Percentiles rank a stretch among this genome's conserved stretches.
Conservation (phyloP, 2,329 filamentous ascomycete genomes). For the Coleophoma eucalyptorum region DNA sequence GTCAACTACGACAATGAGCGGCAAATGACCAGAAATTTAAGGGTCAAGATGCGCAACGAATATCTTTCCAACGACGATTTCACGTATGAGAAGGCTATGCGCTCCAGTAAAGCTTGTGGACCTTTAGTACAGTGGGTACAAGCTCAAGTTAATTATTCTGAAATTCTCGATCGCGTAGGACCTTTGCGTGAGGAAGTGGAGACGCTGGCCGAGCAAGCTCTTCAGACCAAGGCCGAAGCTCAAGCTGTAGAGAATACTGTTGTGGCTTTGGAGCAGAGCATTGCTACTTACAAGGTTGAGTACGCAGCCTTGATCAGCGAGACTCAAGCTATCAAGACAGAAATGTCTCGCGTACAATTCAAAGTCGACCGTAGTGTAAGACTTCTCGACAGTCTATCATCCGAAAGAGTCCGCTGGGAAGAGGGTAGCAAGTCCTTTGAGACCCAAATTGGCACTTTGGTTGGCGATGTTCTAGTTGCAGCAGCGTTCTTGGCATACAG, state of each 20-base stretch:
- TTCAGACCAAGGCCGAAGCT: slow-evolving; percentile 91
- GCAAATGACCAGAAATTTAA: slow-evolving; percentile 82
- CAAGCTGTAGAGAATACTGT: slow-evolving; percentile 90
- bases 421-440: slow-evolving; percentile 97
- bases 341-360: slow-evolving; percentile 95
- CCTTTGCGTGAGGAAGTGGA: slow-evolving; percentile 88
- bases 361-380: slow-evolving; percentile 97
- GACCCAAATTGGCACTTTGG: slow-evolving; percentile 92
- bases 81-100: slow-evolving; percentile 93
- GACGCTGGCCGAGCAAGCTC: slow-evolving; percentile 79
- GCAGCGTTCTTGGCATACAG: slow-evolving; percentile 96
- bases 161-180: slow-evolving; percentile 90
- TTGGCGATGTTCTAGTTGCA: slow-evolving; percentile 94
- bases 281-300: slow-evolving; percentile 91
- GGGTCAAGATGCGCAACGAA: slow-evolving; percentile 87
- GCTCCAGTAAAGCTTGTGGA: slow-evolving; percentile 93
- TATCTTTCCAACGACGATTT: slow-evolving; percentile 93
- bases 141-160: slow-evolving; percentile 96
- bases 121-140: slow-evolving; percentile 96
- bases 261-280: slow-evolving; percentile 78
- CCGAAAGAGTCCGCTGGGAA: slow-evolving; percentile 91
- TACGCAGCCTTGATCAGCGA: slow-evolving; percentile 95
- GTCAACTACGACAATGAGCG: slow-evolving; percentile 94
- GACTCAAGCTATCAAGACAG: slow-evolving; percentile 92
- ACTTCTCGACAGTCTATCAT: slow-evolving; percentile 90